Evolutionary conservation across 805 yeast genomes (phyloP).

Genomic region (Ogataea chonburiensis): DNA sequence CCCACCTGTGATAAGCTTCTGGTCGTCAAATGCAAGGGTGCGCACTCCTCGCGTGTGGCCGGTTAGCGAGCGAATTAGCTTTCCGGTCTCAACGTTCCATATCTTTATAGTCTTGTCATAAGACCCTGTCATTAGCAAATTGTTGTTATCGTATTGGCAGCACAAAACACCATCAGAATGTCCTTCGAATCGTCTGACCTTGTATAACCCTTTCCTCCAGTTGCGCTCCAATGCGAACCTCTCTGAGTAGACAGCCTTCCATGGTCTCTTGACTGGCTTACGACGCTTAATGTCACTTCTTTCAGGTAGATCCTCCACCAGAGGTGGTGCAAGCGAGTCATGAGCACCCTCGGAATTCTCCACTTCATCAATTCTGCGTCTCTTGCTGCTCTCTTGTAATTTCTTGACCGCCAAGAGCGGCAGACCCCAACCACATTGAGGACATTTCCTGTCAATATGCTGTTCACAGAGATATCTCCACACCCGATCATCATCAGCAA

Average conservation of each 20-base stretch:
- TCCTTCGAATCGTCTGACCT: constrained; percentile 64
- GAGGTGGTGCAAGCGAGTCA: constrained; percentile 28
- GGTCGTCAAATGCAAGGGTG: constrained; percentile 80
- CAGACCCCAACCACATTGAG: constrained; percentile 98
- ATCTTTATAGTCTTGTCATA: constrained; percentile 86
- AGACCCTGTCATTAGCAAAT: constrained; percentile 82
- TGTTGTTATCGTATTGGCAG: constrained; percentile 76
- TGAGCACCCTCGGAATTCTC: constrained; percentile 15
- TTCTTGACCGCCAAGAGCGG: constrained; percentile 89
- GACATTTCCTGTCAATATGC: constrained; percentile 95
- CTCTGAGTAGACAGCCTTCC: constrained; percentile 94
- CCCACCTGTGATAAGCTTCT: constrained; percentile 89
- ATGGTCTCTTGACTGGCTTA: constrained; percentile 60
- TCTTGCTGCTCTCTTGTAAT: constrained; percentile 32
- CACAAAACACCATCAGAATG: constrained; percentile 90
- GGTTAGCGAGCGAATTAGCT: constrained; percentile 67
- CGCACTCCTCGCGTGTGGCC: constrained; percentile 93
- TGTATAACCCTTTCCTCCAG: constrained; percentile 85
- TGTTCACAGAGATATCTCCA: constrained; percentile 99
- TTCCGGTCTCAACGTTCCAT: constrained; percentile 88
- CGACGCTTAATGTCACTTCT: constrained; percentile 11
- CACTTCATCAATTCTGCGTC: constrained; percentile 27
- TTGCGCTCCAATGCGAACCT: constrained; percentile 88
- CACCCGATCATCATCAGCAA: constrained; percentile 95
- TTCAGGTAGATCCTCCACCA: constrained; percentile 17